Conservation (phyloP, 176 grass and related monocot genomes). For the Olyra latifolia region DNA sequence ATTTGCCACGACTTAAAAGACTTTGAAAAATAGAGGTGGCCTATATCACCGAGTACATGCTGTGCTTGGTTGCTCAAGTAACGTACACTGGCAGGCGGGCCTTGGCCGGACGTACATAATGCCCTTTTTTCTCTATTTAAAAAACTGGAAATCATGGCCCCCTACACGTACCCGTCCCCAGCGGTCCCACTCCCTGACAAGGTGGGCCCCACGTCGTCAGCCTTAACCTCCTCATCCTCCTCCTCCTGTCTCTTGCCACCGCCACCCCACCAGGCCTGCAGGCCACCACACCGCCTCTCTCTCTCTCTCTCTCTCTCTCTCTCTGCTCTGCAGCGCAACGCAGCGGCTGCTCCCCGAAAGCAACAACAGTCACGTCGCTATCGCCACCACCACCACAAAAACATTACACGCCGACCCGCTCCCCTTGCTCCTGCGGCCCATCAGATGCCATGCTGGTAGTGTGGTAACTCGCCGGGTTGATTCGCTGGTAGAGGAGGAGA, state of each 20-base stretch:
- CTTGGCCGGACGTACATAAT: too few relatives aligned
- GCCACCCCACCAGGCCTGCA: background rate
- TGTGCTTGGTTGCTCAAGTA: too few relatives aligned
- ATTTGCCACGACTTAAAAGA: too few relatives aligned
- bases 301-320: conserved; percentile 19
- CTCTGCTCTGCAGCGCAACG: conserved; percentile 10
- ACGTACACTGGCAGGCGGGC: background rate
- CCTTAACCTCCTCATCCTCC: background rate
- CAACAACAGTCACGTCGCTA: conserved; percentile 92
- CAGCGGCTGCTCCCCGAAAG: conserved; percentile 56
- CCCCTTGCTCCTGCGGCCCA: background rate
- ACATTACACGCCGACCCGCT: conserved; percentile 24
- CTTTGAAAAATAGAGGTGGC: too few relatives aligned
- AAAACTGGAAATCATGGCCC: background rate
- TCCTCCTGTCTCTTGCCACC: conserved; percentile 1
- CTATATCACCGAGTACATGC: too few relatives aligned
- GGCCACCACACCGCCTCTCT: background rate
- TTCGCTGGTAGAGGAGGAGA: too few relatives aligned
- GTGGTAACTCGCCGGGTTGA: background rate
- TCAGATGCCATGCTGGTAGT: conserved; percentile 1
- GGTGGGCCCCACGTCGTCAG: conserved; percentile 19
- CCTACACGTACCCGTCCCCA: conserved; percentile 14
- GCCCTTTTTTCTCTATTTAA: background rate
- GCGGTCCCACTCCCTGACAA: background rate
- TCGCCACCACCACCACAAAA: conserved; percentile 61